Evolutionary conservation across 805 yeast genomes (phyloP), one percentile per base, ranked within the genome.

Genomic region (Yarrowia hollandica): DNA sequence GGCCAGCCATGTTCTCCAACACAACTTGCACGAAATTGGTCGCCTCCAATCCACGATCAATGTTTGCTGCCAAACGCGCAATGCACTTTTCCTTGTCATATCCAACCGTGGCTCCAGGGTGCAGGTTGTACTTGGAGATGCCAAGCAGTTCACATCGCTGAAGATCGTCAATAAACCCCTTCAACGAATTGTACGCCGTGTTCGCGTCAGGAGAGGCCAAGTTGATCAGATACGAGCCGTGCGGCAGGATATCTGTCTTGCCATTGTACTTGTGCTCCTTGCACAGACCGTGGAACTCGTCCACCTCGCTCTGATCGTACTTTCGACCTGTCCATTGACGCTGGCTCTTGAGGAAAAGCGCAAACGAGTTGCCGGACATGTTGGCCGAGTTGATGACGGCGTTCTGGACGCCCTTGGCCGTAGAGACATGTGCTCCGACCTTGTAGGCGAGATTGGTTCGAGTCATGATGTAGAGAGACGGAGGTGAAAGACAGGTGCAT

Each of bases 1-100:
- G 95, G 9, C 99, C 99, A 1, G 99, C 97, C 99, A 94, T 94
- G 68, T 92, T 94, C 68, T 94, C 99, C 61, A 94, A 78, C 11
- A 94, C 95, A 41, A 94, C 84, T 67, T 86, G 91, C 28, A 94
- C 98, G 68, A 82, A 85, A 6, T 74, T 66, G 0, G 99, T 94
- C 60, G 82, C 83, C 22, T 72, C 72, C 50, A 88, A 85, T 5
- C 96, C 97, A 46, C 74, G 77, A 70, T 94, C 92, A 63, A 94
- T 84, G 64, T 86, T 86, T 21, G 77, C 76, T 0, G 98, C 98
- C 63, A 94, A 75, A 60, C 83, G 81, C 56, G 72, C 73, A 34
- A 91, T 72, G 1, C 95, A 90, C 16, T 75, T 80, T 4, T 71
- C 68, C 67, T 85, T 88, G 67, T 86, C 88, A 22, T 86, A 86